Conservation (phyloP, 306 rosid species). For the Pyrus bretschneideri region DNA sequence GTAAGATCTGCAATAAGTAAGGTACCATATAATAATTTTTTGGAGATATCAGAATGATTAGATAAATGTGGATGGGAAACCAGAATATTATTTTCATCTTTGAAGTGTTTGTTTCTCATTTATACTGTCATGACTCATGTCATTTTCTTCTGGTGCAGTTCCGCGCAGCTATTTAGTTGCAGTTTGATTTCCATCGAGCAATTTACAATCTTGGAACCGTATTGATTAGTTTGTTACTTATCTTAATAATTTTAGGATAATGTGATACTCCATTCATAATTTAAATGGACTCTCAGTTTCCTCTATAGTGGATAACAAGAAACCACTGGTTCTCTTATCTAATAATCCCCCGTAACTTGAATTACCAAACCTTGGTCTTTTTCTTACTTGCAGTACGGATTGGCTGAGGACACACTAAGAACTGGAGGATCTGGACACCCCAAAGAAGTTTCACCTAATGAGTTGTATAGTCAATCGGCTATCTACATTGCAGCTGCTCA, state of each 20-base stretch:
- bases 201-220: conserved; percentile 99
- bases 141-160: conserved; percentile 57
- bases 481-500: conserved; percentile 98
- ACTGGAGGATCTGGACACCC: conserved; percentile 59
- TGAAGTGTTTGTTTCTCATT: neutral
- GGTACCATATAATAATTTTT: conserved; percentile 31
- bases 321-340: neutral
- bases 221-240: conserved; percentile 57
- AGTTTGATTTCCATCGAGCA: conserved; percentile 98
- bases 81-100: conserved; percentile 7
- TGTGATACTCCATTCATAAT: neutral
- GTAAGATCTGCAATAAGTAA: conserved; percentile 94
- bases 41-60: conserved; percentile 7
- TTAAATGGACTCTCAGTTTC: neutral
- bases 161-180: conserved; percentile 95
- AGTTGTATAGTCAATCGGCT: conserved; percentile 96
- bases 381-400: conserved; percentile 66
- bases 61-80: conserved; percentile 14
- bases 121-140: conserved; percentile 14
- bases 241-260: conserved; percentile 14
- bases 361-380: neutral
- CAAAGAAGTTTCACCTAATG: conserved; percentile 85
- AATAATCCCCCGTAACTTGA: no score
- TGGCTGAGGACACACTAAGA: conserved; percentile 97
- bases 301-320: neutral